Base-by-base conservation (phyloP, 495 filamentous ascomycete species). In the Trichoderma virens region DNA sequence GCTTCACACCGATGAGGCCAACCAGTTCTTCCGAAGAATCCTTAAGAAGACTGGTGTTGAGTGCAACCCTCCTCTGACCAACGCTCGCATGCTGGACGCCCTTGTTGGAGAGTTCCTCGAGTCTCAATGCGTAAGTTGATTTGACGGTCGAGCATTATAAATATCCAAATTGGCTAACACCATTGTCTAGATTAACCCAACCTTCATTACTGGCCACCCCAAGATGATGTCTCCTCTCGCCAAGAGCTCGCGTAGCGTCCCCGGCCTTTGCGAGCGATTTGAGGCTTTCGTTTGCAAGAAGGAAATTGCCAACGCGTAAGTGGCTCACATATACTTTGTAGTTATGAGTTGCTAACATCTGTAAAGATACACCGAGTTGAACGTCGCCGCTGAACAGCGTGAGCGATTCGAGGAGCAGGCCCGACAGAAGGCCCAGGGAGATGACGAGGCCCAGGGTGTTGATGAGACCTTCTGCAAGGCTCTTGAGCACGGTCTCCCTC, bases 221-320 rank as follows among this genome's bases (percentile, higher is more conserved):
- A 89, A 96, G 76, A 90, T 96, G 87, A 99, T 99, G 95, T 94
- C 90, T 23, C 94, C 94, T 5, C 82, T 98, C 32, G 95, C 94
- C 81, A 98, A 99, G 82, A 91, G 90, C 76, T 90, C 97, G 78
- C 90, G 95, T 65, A 70, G 78, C 65, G 83, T 86, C 66, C 82
- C 86, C 59, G 95, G 95, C 69, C 85, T 98, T 16, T 96, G 92
- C 74, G 94, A 98, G 79, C 88, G 95, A 62, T 97, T 97, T 78
- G 94, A 98, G 78, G 92, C 90, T 23, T 98, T 98, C 71, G 95
- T 96, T 34, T 92, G 90, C 83, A 96, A 91, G 82, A 97, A 97
- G 83, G 92, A 97, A 74, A 95, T 97, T 67, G 87, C 86, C 66
- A 97, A 98, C 70, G 92, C 93, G 43, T 62, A 47, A 39, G 61